Conservation (phyloP, 805 yeast genomes). For the Zygotorulaspora chibaensis region DNA sequence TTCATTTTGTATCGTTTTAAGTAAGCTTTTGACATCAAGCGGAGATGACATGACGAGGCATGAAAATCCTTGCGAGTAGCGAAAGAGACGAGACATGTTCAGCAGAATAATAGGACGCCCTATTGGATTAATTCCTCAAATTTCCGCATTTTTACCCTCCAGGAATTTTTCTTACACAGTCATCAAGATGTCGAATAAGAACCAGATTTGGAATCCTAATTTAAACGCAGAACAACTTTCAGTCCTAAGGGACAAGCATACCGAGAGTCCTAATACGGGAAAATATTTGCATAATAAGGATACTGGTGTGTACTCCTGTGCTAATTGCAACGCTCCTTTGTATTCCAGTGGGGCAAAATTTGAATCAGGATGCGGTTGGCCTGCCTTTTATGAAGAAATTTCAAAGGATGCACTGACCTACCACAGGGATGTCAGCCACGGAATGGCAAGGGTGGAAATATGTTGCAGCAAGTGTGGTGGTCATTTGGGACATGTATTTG, state of each 20-base stretch:
- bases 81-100: not conserved
- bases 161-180: not conserved
- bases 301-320: conserved; percentile 76
- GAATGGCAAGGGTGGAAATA: conserved; percentile 88
- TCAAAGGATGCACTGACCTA: conserved; percentile 71
- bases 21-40: too few species aligned
- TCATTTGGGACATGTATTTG: conserved; percentile 92
- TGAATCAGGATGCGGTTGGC: conserved; percentile 96
- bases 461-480: conserved; percentile 85
- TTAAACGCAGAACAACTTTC: conserved; percentile 73
- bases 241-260: conserved; percentile 61
- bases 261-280: conserved; percentile 45
- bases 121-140: not conserved
- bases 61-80: too few species aligned
- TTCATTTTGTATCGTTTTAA: too few species aligned
- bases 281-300: conserved; percentile 32
- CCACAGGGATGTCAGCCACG: conserved; percentile 56
- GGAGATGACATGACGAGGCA: too few species aligned
- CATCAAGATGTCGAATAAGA: conserved; percentile 5
- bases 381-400: conserved; percentile 82
- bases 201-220: conserved; percentile 61
- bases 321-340: conserved; percentile 76
- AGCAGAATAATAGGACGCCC: not conserved
- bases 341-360: conserved; percentile 80
- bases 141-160: not conserved